These are phyloP conservation scores for Pinus albicaulis DNA, from an alignment of 75 land plant genomes.

Conservation along the genomic window DNA sequence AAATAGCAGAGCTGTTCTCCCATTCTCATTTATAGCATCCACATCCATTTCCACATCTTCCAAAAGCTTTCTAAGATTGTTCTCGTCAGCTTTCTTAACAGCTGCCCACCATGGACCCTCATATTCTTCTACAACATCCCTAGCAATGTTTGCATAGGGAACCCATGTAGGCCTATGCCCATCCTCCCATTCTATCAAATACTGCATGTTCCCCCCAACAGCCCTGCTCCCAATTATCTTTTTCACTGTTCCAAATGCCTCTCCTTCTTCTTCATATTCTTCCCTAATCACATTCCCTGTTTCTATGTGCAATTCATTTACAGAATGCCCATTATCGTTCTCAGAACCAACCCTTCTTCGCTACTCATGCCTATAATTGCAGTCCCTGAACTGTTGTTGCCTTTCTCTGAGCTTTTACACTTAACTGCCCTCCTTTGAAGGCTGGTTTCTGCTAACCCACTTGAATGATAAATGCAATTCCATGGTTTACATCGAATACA, in stretches of 20 bases:
- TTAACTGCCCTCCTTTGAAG: neutral
- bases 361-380: neutral
- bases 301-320: neutral
- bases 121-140: constrained; percentile 84
- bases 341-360: neutral
- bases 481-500: neutral
- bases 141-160: constrained; percentile 65
- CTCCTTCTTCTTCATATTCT: constrained; percentile 23
- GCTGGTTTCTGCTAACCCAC: neutral
- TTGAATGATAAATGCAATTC: neutral
- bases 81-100: constrained; percentile 75
- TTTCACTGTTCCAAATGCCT: constrained; percentile 77
- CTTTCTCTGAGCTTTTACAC: neutral
- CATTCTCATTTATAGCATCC: constrained; percentile 70
- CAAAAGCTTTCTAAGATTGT: constrained; percentile 45
- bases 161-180: constrained; percentile 91
- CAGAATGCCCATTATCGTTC: neutral
- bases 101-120: constrained; percentile 96
- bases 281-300: neutral
- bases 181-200: constrained; percentile 95
- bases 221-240: constrained; percentile 85
- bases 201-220: constrained; percentile 51
- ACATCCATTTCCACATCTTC: constrained; percentile 60
- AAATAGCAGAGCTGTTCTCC: constrained; percentile 86
- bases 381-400: neutral